Base-by-base conservation (phyloP, 176 grass and related monocot species). In the Aegilops umbellulata region DNA sequence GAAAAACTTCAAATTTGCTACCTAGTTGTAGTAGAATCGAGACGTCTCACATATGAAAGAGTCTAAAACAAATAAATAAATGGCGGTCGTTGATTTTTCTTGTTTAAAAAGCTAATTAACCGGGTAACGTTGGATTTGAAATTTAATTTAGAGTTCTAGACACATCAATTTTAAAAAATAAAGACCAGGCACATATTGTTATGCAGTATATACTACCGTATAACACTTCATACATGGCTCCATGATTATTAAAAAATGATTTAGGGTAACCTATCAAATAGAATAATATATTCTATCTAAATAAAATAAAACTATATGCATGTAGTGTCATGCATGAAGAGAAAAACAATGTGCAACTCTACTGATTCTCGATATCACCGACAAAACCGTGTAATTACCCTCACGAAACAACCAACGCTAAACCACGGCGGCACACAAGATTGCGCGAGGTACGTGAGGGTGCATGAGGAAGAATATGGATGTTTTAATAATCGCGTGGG, bases 341-440 rank as follows among this genome's bases (percentile, higher is more conserved):
- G 12, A 27, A 16, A 7, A 75, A 27, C 49, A 46, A 39, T 19
- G 15, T 80, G 16, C 5, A 16, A 16, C 13, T 29, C 16, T 44
- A 0, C 24, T 27, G 16, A 1, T 51, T 30, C 27, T 41, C 8
- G 13, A 60, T 0, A 20, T 0, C 41, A 46, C 12, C 3, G 19
- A 74, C 7, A 84, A 75, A 63, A 44, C 1, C 1, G 7, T 74
- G 24, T 1, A 10, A 0, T 15, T 83, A 63, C 9, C 30, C 14
- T 26, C 2, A 30, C 0, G 2, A 29, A 41, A n/a, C 2, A 39
- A 4, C 0, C 10, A 62, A 0, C 2, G 1, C 0, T 44, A 41
- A 1, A 10, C 2, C 6, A 19, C 3, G 0, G 0, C 2, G 6
- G 1, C 24, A n/a, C 23, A 0, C 2, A 7, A 6, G 0, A 70